A percentile compares a stretch with the other conserved stretches of the same genome.
These are phyloP conservation scores for Saccharomyces uvarum DNA, from an alignment of 1,139 yeast species.

Conservation along the genomic window DNA sequence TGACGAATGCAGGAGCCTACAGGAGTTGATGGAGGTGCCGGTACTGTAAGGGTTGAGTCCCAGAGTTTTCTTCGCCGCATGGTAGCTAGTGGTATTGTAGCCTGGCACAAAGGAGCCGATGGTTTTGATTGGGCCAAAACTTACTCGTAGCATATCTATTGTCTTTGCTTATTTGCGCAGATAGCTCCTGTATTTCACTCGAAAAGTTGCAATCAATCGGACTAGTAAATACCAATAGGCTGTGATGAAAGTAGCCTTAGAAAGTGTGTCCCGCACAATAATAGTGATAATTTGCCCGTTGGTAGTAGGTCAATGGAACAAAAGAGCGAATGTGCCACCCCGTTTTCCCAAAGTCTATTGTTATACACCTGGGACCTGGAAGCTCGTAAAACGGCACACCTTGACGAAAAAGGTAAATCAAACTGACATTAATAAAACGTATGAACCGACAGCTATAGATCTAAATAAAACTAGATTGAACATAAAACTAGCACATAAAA, in stretches of 20 bases:
- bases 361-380: not conserved
- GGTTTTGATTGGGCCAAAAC: not conserved
- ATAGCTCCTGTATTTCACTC: not conserved
- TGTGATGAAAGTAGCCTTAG: not conserved
- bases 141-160: not conserved
- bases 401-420: not conserved
- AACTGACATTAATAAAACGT: not conserved
- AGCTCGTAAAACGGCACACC: not conserved
- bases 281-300: not conserved
- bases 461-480: not conserved
- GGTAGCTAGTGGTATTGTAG: not conserved
- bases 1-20: not conserved
- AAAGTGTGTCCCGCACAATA: not conserved
- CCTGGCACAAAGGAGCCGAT: not conserved
- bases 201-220: not conserved
- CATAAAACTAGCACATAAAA: slow-evolving; percentile 12
- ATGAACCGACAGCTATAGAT: not conserved
- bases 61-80: not conserved
- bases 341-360: not conserved
- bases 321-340: not conserved
- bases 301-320: not conserved
- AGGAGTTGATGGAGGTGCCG: not conserved
- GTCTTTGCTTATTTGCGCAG: not conserved
- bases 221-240: not conserved
- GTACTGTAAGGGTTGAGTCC: not conserved